Evolutionary conservation across 331 rosid genomes (phyloP), one percentile per base, ranked within the genome.

Genomic region (Acacia pycnantha): DNA sequence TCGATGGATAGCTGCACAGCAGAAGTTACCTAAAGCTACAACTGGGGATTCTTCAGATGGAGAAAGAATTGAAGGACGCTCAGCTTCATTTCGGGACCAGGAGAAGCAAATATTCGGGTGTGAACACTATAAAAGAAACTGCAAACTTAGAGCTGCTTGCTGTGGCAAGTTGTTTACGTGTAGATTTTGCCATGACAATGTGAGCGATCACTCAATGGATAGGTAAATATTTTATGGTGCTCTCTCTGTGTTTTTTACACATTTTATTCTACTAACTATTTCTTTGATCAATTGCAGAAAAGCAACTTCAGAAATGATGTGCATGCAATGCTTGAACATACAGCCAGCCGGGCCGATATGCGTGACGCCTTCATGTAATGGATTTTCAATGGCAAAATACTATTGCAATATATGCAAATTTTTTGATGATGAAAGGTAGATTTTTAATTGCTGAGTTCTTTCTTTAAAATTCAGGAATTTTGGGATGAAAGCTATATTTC

Each of bases 1-100:
- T 85, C 99, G 97, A 70, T 96, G 99, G 99, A 96, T 96, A 83
- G 97, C 99, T 54, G 82, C 98, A 43, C 99, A 96, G 87, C 99
- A 96, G 89, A 96, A 96, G 88, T 85, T 85, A 79, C 97, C 97
- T 71, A 92, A 93, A 86, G 84, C 82, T 74, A 74, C 74, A 79
- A 84, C 85, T 37, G 93, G 88, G 69, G 97, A 91, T 61, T 87
- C 92, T 50, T 86, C 94, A 47, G 89, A 83, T 78, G 97, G 76
- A 7, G 76, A 92, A 87, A 92, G 91, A 77, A 86, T 90, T 79
- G 88, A 81, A 79, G 98, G 95, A 78, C 77, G 77, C 33, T 73
- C 86, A 15, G 92, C 94, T 61, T 87, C 97, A 54, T 96, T 86
- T 87, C 89, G 84, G 72, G 92, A 90, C 82, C 78, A 87, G 3